Evolutionary conservation across 495 filamentous ascomycete genomes (phyloP).

Genomic region (Hypomontagnella monticulosa): DNA sequence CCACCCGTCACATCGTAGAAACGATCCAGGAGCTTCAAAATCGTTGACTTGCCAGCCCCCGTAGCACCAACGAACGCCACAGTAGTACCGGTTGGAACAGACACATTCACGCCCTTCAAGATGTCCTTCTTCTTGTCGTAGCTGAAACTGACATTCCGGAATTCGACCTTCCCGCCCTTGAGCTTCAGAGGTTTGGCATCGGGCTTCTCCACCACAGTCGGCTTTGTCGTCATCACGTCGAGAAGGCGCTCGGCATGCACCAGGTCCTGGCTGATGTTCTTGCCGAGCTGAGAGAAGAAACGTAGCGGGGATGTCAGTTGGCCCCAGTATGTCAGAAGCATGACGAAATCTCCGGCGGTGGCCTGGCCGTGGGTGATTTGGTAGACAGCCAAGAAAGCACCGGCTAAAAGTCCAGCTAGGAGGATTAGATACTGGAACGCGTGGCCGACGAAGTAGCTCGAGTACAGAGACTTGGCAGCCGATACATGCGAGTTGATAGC

Average conservation of each 20-base stretch:
- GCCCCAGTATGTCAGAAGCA: conserved; percentile 75
- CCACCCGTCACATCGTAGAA: conserved; percentile 75
- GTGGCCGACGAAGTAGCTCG: conserved; percentile 55
- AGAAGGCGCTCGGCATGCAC: conserved; percentile 78
- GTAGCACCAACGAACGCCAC: conserved; percentile 81
- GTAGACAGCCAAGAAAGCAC: conserved; percentile 73
- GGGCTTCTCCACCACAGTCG: conserved; percentile 66
- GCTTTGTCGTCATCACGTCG: conserved; percentile 73
- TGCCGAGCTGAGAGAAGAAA: conserved; percentile 70
- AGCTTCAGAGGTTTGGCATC: conserved; percentile 66
- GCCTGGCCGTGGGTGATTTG: conserved; percentile 65
- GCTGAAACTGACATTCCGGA: conserved; percentile 72
- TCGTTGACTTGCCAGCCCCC: conserved; percentile 80
- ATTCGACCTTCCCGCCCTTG: conserved; percentile 68
- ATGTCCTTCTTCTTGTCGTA: conserved; percentile 75
- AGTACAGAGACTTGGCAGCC: conserved; percentile 51
- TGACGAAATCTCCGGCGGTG: conserved; percentile 75
- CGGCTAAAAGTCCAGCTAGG: conserved; percentile 68
- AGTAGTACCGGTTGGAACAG: conserved; percentile 67
- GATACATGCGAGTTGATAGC: conserved; percentile 56
- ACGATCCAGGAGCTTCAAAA: conserved; percentile 74
- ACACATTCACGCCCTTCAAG: conserved; percentile 72
- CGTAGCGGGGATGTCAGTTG: conserved; percentile 68
- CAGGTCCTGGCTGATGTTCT: conserved; percentile 67
- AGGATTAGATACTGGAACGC: conserved; percentile 69